Evolutionary conservation across 371 early-diverging fungal species (phyloP), one percentile per base, ranked within the genome.

Genomic region (Coemansia sp.): DNA sequence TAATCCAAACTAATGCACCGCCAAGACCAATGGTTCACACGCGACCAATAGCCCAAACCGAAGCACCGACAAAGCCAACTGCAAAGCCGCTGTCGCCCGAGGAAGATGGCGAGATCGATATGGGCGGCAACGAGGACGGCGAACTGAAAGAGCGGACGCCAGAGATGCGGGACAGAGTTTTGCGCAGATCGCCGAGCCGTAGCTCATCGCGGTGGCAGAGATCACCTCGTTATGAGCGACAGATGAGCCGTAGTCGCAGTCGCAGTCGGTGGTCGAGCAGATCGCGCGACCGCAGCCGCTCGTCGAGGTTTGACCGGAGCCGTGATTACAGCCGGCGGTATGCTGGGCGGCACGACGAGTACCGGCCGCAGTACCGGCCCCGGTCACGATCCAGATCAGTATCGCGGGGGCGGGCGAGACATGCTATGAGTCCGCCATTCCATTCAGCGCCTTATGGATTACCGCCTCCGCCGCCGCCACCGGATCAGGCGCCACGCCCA

Each of bases 31-130:
- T 45, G 45, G n/a, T 45, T 13, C 45, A 45, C 3, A 45, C n/a
- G 16, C 45, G 16, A 4, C 16, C 45, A 45, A 13, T 5, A 45
- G 16, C 16, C 4, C n/a, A 45, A 45, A 13, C 7, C 18, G 18
- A 47, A 47, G 18, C 47, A 14, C n/a, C 6, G n/a, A 16, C n/a
- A 18, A 22, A 55, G 31, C 31, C 53, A 11, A 5, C 22, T 11
- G 26, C 26, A 24, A 8, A 45, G 45, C 13, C 45, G 45, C 56
- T 18, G 10, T 56, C 56, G 13, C 34, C 56, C n/a, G 56, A 56
- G 34, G 56, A 56, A 31, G 56, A 56, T 18, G 56, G 56, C 37
- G 56, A 56, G 56, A 56, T 56, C 21, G 56, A 56, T 18, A 27
- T 14, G 16, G 37, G 18, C 24, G 21, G 18, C 34, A 31, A 56